Base-by-base conservation (phyloP, 139 green algal genomes). In the Haematococcus lacustris region DNA sequence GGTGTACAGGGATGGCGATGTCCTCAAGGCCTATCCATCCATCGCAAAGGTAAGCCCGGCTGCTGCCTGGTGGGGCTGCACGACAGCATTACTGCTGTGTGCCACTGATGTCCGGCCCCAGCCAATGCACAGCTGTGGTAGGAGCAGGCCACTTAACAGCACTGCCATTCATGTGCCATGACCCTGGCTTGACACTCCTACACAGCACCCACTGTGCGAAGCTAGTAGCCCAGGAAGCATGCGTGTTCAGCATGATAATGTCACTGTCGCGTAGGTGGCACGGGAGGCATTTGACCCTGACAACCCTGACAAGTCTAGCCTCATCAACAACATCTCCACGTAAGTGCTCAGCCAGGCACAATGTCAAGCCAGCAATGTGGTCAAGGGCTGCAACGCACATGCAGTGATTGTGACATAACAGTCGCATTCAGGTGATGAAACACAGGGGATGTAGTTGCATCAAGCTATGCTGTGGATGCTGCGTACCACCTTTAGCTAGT, bases 311-410 rank as follows among this genome's bases (percentile, higher is more conserved):
- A 78, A 78, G 57, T 41, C 39, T 1, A 47, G 37, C 1, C 70
- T 80, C 30, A 73, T 80, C 51, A 80, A 80, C 70, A 80, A 80
- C 75, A 80, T 80, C 62, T 76, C 75, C 51, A 76, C 75, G 53
- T 64, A 30, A 64, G 53, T 32, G 13, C n/a, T n/a, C n/a, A n/a
- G n/a, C n/a, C n/a, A n/a, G n/a, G n/a, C n/a, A n/a, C n/a, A n/a
- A n/a, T n/a, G n/a, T n/a, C n/a, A n/a, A n/a, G n/a, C n/a, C n/a
- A n/a, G n/a, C n/a, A n/a, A n/a, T n/a, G n/a, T n/a, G n/a, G n/a
- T n/a, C n/a, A n/a, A n/a, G n/a, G n/a, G n/a, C n/a, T n/a, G n/a
- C n/a, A n/a, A n/a, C n/a, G n/a, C n/a, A n/a, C n/a, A n/a, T n/a
- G n/a, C n/a, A n/a, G n/a, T n/a, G n/a, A n/a, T n/a, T n/a, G n/a